phyloP scores from a whole-genome alignment of 2,329 filamentous ascomycete genomes.

The Didymosphaeria variabile region DNA sequence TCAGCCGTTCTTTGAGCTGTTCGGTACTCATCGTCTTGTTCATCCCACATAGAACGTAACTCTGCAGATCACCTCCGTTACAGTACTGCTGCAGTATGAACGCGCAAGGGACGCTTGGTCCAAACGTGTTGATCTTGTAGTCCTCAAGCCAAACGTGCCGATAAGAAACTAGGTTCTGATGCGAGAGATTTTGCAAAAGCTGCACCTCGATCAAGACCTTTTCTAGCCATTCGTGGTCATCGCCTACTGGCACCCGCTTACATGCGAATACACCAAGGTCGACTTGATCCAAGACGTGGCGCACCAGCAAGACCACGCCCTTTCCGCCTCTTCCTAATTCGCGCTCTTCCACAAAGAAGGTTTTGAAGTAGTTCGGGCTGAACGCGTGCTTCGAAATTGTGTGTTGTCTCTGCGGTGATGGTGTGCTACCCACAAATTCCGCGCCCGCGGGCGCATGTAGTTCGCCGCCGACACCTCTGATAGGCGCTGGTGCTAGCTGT shows the following conservation, averaged over 20 bases:
- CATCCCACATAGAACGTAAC: conserved; percentile 78
- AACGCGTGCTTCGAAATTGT: conserved; percentile 89
- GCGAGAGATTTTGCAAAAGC: conserved; percentile 87
- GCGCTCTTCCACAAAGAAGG: conserved; percentile 89
- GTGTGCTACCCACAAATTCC: conserved; percentile 58
- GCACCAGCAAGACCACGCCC: conserved; percentile 92
- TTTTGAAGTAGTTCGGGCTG: conserved; percentile 89
- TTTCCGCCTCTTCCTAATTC: conserved; percentile 91
- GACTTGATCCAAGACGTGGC: conserved; percentile 90
- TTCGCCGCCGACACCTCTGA: conserved; percentile 31
- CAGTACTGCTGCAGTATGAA: conserved; percentile 99
- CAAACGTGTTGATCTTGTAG: conserved; percentile 81
- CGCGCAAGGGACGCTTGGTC: conserved; percentile 89
- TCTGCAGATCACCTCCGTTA: conserved; percentile 89
- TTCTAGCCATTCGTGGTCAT: conserved; percentile 94
- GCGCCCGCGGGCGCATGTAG: conserved; percentile 58
- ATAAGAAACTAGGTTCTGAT: conserved; percentile 95
- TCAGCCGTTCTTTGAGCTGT: conserved; percentile 85
- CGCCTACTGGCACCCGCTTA: conserved; percentile 92
- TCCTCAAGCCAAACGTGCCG: conserved; percentile 98
- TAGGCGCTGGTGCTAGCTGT: conserved; percentile 50
- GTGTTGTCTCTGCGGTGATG: conserved; percentile 56
- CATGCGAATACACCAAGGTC: conserved; percentile 91
- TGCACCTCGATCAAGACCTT: conserved; percentile 95
- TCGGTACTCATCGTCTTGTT: conserved; percentile 75